phyloP scores from a whole-genome alignment of 495 filamentous ascomycete species.

The Talaromyces wortmannii region DNA sequence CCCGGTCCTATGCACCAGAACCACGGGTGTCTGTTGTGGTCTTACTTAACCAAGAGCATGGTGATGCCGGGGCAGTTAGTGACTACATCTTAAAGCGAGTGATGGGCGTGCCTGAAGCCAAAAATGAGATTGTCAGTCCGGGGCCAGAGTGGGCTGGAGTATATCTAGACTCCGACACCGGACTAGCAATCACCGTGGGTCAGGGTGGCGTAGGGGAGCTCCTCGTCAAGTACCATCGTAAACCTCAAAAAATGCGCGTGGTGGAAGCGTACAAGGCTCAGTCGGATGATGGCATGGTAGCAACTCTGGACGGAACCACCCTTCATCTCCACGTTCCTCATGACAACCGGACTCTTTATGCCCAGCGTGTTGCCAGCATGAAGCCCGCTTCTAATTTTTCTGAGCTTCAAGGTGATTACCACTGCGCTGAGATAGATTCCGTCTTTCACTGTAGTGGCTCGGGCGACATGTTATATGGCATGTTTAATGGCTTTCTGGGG shows the following conservation, averaged over 20 bases:
- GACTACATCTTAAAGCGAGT: constrained; percentile 12
- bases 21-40: constrained; percentile 21
- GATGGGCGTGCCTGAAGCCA: constrained; percentile 7
- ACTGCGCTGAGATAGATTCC: constrained; percentile 19
- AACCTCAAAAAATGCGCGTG: neutral
- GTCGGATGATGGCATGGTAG: constrained; percentile 3
- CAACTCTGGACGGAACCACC: constrained; percentile 11
- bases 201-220: constrained; percentile 12
- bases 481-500: constrained; percentile 25
- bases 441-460: constrained; percentile 21
- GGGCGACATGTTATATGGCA: constrained; percentile 20
- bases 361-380: constrained; percentile 10
- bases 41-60: constrained; percentile 19
- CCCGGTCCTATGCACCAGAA: constrained; percentile 17
- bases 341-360: constrained; percentile 18
- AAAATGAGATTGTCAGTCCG: neutral
- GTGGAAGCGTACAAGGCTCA: constrained; percentile 2
- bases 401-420: constrained; percentile 14
- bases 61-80: constrained; percentile 7
- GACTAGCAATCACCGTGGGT: constrained; percentile 12
- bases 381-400: constrained; percentile 3
- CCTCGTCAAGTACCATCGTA: constrained; percentile 10
- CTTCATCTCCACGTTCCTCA: constrained; percentile 14
- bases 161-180: constrained; percentile 21
- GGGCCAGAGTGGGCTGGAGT: constrained; percentile 12